These are phyloP conservation scores for Colletotrichum sp. DNA, from an alignment of 2,329 filamentous ascomycete species.

Conservation along the genomic window DNA sequence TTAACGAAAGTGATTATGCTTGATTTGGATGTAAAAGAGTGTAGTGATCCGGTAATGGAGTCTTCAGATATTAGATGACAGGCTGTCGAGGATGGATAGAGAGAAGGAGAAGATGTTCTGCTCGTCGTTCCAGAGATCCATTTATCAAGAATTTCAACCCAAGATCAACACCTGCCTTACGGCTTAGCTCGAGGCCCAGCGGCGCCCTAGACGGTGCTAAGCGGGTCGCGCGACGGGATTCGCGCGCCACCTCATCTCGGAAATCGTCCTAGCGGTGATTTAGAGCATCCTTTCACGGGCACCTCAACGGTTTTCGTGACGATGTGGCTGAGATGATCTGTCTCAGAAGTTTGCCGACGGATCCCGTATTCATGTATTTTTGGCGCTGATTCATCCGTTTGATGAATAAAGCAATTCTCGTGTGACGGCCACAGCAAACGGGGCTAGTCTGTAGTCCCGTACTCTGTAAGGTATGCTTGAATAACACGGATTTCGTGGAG, in stretches of 20 bases:
- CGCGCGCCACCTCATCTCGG: constrained; percentile 19
- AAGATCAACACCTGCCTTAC: background rate
- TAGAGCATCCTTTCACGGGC: background rate
- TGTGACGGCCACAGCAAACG: background rate
- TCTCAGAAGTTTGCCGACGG: constrained; percentile 1
- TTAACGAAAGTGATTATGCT: background rate
- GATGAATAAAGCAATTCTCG: background rate
- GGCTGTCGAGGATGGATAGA: background rate
- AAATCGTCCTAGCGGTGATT: constrained; percentile 12
- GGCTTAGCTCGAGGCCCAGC: background rate
- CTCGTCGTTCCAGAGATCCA: background rate
- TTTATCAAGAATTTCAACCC: background rate
- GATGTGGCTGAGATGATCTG: constrained; percentile 5
- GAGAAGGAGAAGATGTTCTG: background rate
- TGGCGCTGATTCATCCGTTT: background rate
- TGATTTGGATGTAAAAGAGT: background rate
- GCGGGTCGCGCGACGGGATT: constrained; percentile 7
- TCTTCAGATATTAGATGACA: background rate
- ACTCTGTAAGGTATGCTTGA: background rate
- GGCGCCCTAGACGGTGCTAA: background rate
- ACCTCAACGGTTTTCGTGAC: constrained; percentile 4
- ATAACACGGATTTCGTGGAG: background rate
- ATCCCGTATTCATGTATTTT: background rate
- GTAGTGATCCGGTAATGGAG: background rate
- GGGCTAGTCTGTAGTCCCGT: background rate